Percentiles rank a stretch among this genome's conserved stretches.
phyloP scores from a whole-genome alignment of 2,329 filamentous ascomycete species.

The Amylocarpus encephaloides region DNA sequence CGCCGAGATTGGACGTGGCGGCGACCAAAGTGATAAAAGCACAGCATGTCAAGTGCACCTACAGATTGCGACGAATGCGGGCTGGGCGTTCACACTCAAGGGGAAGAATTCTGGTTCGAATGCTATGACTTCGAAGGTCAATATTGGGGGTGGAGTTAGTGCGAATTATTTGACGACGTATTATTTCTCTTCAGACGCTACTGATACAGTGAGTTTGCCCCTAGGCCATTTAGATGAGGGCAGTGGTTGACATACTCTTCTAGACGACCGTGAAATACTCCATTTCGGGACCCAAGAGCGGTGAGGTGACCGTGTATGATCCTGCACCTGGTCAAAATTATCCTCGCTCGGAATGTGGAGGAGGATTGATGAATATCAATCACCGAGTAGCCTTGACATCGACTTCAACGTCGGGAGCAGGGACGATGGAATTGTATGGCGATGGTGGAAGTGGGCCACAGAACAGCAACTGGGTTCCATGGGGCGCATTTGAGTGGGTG shows the following conservation, averaged over 20 bases:
- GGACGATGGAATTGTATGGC: constrained; percentile 3
- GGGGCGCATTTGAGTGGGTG: constrained; percentile 4
- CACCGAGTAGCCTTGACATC: neutral
- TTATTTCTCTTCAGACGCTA: neutral
- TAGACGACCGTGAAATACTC: constrained; percentile 1
- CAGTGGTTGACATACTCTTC: neutral
- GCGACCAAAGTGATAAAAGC: neutral
- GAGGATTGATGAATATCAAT: constrained; percentile 3
- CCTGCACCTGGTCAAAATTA: constrained; percentile 1
- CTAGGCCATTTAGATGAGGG: neutral
- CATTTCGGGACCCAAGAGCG: neutral
- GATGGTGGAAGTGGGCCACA: neutral
- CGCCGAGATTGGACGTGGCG: constrained; percentile 1
- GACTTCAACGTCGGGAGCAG: neutral
- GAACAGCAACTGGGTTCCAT: constrained; percentile 5
- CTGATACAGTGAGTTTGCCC: neutral
- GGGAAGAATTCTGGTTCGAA: neutral
- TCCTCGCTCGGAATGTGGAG: constrained; percentile 3
- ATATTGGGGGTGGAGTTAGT: constrained; percentile 1
- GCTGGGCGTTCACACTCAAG: constrained; percentile 3
- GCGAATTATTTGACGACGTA: constrained; percentile 1
- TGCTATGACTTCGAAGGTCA: neutral
- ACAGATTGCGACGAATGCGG: neutral
- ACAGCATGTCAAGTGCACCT: constrained; percentile 1
- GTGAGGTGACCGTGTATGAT: neutral